Conservation (phyloP, 805 yeast genomes). For the Sungouiella blattae region DNA sequence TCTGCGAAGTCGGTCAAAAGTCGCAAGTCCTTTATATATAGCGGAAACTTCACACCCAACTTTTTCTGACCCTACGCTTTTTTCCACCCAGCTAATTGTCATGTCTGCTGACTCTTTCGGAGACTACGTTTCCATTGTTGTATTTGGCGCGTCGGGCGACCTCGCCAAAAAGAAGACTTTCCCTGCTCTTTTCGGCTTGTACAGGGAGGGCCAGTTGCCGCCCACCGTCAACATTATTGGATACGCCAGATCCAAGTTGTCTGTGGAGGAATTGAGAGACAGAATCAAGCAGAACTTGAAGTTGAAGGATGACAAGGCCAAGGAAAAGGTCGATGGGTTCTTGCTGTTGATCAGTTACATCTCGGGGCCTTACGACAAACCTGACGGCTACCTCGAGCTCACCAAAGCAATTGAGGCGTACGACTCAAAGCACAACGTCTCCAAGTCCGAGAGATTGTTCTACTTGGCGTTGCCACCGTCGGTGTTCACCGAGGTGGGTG, state of each 20-base stretch:
- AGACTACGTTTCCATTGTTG: constrained; percentile 68
- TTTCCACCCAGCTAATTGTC: neutral
- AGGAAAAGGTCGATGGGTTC: constrained; percentile 56
- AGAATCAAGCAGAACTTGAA: constrained; percentile 65
- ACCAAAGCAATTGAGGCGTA: constrained; percentile 52
- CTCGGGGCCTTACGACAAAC: constrained; percentile 74
- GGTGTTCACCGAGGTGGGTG: constrained; percentile 77
- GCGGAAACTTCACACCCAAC: too few species aligned
- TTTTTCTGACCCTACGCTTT: neutral
- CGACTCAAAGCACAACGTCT: constrained; percentile 47
- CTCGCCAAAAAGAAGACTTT: constrained; percentile 93
- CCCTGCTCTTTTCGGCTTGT: constrained; percentile 76
- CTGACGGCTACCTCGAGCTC: constrained; percentile 67
- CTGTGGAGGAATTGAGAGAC: constrained; percentile 60
- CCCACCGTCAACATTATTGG: constrained; percentile 73
- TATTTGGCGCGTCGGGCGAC: constrained; percentile 95
- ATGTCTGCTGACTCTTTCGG: constrained; percentile 46
- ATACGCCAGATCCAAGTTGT: constrained; percentile 81
- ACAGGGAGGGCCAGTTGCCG: constrained; percentile 67
- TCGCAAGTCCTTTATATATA: too few species aligned
- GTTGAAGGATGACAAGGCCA: constrained; percentile 40
- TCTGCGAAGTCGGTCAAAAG: too few species aligned
- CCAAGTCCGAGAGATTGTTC: constrained; percentile 72
- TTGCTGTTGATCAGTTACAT: constrained; percentile 64
- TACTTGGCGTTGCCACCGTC: constrained; percentile 95